A percentile compares a stretch with the other conserved stretches of the same genome.
Conservation (phyloP, 192 early-diverging fungal genomes). For the Dissophora ornata region DNA sequence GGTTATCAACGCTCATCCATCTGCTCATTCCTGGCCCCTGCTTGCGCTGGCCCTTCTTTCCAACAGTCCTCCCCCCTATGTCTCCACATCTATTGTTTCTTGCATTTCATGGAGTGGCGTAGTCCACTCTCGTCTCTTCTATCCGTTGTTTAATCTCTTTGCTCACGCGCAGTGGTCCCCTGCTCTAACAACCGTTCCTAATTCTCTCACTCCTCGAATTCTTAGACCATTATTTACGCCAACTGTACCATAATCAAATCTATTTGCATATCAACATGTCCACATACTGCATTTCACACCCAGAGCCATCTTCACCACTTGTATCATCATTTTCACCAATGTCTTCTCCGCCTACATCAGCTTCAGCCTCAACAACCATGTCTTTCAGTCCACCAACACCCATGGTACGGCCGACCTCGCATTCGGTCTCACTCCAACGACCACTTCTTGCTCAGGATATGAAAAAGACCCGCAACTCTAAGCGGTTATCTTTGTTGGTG, state of each 20-base stretch:
- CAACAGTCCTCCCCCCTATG: no score
- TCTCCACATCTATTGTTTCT: no score
- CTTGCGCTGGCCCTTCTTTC: no score
- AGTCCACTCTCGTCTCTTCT: no score
- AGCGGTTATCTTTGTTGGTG: conserved; percentile 39
- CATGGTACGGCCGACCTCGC: conserved; percentile 28
- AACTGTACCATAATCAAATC: no score
- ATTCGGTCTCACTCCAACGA: conserved; percentile 44
- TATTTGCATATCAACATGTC: conserved; percentile 5
- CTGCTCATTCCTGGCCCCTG: no score
- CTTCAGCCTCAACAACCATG: background rate
- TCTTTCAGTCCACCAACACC: conserved; percentile 16
- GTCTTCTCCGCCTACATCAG: background rate
- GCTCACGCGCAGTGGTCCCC: no score
- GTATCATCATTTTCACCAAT: conserved; percentile 2
- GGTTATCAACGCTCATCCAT: no score
- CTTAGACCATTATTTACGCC: no score
- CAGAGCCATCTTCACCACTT: background rate
- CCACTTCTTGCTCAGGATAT: conserved; percentile 22
- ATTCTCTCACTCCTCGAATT: background rate
- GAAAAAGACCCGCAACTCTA: conserved; percentile 49
- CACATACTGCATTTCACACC: conserved; percentile 3
- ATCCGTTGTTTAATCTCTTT: no score
- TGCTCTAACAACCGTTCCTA: no score
- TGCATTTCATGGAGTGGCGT: no score